Evolutionary conservation across 1,284 basidiomycete genomes (phyloP).

Genomic region (Salmacisia buchloeana): DNA sequence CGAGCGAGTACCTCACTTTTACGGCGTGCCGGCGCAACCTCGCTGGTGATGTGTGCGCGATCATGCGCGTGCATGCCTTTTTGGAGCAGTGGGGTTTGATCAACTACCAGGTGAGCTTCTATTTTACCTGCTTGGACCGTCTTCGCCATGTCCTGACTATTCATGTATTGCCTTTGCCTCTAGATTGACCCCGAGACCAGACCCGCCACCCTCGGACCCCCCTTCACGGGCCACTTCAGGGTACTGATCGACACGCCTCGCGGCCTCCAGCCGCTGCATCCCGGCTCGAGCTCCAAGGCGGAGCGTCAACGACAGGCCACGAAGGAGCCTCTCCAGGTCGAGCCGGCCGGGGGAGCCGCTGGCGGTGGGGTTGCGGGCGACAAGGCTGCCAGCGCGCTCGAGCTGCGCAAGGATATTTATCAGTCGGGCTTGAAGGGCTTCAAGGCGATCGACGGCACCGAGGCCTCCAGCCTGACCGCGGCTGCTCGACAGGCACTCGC

Average conservation of each 20-base stretch:
- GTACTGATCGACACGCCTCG: conserved; percentile 94
- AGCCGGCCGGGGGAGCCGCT: background rate
- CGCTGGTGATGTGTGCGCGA: conserved; percentile 95
- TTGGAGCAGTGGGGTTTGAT: conserved; percentile 98
- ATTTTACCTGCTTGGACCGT: background rate
- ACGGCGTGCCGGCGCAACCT: conserved; percentile 93
- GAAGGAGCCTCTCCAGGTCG: background rate
- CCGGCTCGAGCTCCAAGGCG: conserved; percentile 54
- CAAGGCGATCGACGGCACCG: conserved; percentile 36
- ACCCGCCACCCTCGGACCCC: conserved; percentile 87
- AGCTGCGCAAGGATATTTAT: conserved; percentile 46
- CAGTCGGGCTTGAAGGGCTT: conserved; percentile 45
- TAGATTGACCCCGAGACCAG: conserved; percentile 95
- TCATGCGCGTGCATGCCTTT: conserved; percentile 98
- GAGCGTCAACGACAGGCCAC: conserved; percentile 13
- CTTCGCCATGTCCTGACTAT: background rate
- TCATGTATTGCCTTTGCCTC: background rate
- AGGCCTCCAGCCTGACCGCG: conserved; percentile 20
- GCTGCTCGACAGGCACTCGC: conserved; percentile 27
- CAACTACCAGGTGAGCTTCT: conserved; percentile 82
- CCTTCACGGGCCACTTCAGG: conserved; percentile 97
- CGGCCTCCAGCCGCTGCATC: conserved; percentile 89
- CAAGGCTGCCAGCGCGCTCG: conserved; percentile 52
- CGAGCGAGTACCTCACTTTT: conserved; percentile 92
- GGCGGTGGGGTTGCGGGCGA: conserved; percentile 10